phyloP scores from a whole-genome alignment of 2,329 filamentous ascomycete genomes.

The Diaporthe vexans region DNA sequence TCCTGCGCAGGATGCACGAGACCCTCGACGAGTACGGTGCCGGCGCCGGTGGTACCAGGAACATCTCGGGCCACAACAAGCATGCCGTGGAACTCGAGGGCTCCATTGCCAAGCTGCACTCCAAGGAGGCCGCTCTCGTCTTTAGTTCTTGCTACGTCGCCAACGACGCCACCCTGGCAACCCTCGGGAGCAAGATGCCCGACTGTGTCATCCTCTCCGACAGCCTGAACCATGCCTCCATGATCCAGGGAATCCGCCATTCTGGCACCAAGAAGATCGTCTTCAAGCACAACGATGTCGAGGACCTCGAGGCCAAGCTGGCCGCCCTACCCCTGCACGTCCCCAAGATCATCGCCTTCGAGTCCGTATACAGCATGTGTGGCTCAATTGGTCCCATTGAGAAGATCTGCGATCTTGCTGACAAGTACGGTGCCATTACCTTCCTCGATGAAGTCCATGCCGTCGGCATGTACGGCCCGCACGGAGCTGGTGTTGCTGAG shows the following conservation, averaged over 20 bases:
- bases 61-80: conserved; percentile 98
- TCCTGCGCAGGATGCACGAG: conserved; percentile 92
- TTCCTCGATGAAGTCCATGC: conserved; percentile 99
- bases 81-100: conserved; percentile 89
- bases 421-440: conserved; percentile 97
- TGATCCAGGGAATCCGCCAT: conserved; percentile 99
- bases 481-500: conserved; percentile 95
- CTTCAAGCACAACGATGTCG: conserved; percentile 98
- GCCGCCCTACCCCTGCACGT: conserved; percentile 86
- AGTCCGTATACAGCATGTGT: conserved; percentile 99
- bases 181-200: conserved; percentile 95
- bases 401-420: conserved; percentile 94
- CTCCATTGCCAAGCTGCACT: conserved; percentile 87
- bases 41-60: conserved; percentile 94
- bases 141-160: conserved; percentile 99
- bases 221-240: conserved; percentile 96
- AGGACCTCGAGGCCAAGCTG: conserved; percentile 91
- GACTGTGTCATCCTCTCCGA: conserved; percentile 98
- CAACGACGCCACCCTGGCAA: conserved; percentile 96
- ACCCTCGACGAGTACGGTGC: conserved; percentile 95
- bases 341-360: conserved; percentile 98
- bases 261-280: conserved; percentile 97
- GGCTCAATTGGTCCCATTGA: conserved; percentile 96
- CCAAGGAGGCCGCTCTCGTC: conserved; percentile 91
- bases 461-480: conserved; percentile 98